Percentiles rank a stretch among this genome's conserved stretches.
Conservation (phyloP, 306 rosid species). For the Citrullus mucosospermus region DNA sequence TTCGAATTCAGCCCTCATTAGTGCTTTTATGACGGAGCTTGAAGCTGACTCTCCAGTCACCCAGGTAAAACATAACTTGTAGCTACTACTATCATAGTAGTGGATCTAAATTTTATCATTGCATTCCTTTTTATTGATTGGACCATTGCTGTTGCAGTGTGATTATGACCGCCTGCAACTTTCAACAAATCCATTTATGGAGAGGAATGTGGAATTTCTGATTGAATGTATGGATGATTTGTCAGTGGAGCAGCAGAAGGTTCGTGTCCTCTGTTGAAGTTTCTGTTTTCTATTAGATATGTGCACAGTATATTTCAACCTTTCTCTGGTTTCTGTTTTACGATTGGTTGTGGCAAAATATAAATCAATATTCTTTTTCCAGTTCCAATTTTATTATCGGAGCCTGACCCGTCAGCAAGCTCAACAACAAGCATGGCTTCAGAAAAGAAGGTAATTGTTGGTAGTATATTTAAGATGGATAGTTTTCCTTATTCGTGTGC, state of each 20-base stretch:
- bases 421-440: constrained; percentile 98
- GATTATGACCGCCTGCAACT: constrained; percentile 86
- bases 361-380: constrained; percentile 3
- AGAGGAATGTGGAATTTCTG: constrained; percentile 84
- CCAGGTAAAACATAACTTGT: constrained; percentile 44
- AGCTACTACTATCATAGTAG: neutral
- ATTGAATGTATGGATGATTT: constrained; percentile 97
- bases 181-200: constrained; percentile 74
- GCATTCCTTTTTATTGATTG: neutral
- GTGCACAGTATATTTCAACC: neutral
- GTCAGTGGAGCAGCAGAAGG: constrained; percentile 93
- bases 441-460: constrained; percentile 71
- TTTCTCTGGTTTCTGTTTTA: constrained; percentile 2
- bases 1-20: constrained; percentile 89
- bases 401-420: constrained; percentile 89
- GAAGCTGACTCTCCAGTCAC: constrained; percentile 77
- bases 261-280: constrained; percentile 11
- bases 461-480: neutral
- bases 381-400: constrained; percentile 79
- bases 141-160: constrained; percentile 36
- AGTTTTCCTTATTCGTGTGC: neutral
- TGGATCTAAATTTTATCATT: neutral
- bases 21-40: constrained; percentile 93
- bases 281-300: neutral
- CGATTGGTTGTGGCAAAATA: neutral